Percentiles rank a stretch among this genome's conserved stretches.
phyloP scores from a whole-genome alignment of 2,329 filamentous ascomycete genomes.

The Fusarium burgessii region DNA sequence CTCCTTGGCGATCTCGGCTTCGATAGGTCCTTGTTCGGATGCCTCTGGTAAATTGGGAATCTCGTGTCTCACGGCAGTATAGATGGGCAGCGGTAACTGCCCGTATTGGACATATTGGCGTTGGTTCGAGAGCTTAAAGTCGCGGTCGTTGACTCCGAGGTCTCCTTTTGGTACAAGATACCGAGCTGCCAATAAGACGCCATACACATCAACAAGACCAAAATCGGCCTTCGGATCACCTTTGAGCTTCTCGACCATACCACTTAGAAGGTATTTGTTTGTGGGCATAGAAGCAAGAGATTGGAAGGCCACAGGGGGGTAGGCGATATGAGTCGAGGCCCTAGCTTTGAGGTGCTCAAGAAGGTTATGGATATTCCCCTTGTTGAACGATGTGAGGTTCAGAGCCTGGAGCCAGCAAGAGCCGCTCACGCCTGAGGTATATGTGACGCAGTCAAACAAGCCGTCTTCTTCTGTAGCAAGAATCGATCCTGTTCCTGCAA shows the following conservation, averaged over 20 bases:
- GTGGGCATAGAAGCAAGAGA: conserved; percentile 89
- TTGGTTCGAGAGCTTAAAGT: conserved; percentile 94
- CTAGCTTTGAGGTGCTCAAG: conserved; percentile 89
- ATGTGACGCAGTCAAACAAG: conserved; percentile 92
- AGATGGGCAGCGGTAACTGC: conserved; percentile 89
- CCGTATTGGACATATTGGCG: conserved; percentile 80
- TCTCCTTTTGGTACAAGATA: conserved; percentile 87
- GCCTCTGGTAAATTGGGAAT: conserved; percentile 74
- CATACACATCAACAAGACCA: conserved; percentile 94
- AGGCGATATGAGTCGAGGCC: conserved; percentile 89
- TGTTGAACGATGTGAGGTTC: conserved; percentile 79
- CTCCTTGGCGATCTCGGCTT: conserved; percentile 52
- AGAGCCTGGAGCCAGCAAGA: conserved; percentile 95
- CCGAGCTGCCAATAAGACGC: conserved; percentile 84
- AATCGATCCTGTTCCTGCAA: conserved; percentile 90
- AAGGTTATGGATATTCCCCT: conserved; percentile 74
- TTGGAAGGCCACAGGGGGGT: conserved; percentile 85
- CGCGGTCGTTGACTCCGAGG: conserved; percentile 75
- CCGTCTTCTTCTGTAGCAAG: conserved; percentile 87
- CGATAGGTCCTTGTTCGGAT: conserved; percentile 45
- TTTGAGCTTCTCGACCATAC: conserved; percentile 90
- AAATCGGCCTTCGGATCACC: conserved; percentile 79
- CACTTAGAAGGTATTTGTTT: conserved; percentile 89
- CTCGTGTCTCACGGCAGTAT: conserved; percentile 94
- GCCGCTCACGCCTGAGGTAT: conserved; percentile 94